Base-by-base conservation (phyloP, 2,329 filamentous ascomycete species). In the Aspergillus proliferans region DNA sequence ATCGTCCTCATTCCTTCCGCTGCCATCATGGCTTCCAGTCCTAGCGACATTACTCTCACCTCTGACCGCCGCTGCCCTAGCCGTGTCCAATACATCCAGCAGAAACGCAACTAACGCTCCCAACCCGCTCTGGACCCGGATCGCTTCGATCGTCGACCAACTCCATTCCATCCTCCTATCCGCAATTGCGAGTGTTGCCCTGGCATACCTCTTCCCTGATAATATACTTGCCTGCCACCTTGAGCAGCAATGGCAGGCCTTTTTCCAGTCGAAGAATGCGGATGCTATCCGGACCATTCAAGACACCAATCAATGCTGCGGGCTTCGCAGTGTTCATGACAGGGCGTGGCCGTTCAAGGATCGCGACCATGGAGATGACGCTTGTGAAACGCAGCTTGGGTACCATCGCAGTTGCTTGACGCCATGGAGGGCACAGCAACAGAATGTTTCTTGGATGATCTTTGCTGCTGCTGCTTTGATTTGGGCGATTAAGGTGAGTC, bases 261-360 rank as follows among this genome's bases (percentile, higher is more conserved):
- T 62, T 46, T 70, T 67, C 47, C 57, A 56, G 26, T 48, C 51
- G 12, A 67, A 68, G 46, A 51, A 69, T 30, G 58, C 59, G 4
- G 46, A 52, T 3, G 58, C 61, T 6, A 65, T 70, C 34, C 62
- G 67, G 18, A 43, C 59, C 2, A 68, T 69, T 45, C 65, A 71
- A 47, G 62, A 63, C 42, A 47, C 47, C 3, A 53, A 67, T 21
- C 63, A 55, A 36, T 70, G 68, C 45, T 71, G 67, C 38, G 68
- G 68, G 2, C 52, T 67, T 7, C 56, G 65, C 30, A 69, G 66
- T 38, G 56, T 61, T n/a, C 65, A 56, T 48, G 67, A 71, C 45
- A 55, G 65, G 14, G 65, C 67, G 2, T 71, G 67, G 67, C 67
- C 67, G 1, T 70, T 71, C 50, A 69, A 68, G 40, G 62, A 65